phyloP scores from a whole-genome alignment of 2,329 filamentous ascomycete species.

The Aspergillus tamarii region DNA sequence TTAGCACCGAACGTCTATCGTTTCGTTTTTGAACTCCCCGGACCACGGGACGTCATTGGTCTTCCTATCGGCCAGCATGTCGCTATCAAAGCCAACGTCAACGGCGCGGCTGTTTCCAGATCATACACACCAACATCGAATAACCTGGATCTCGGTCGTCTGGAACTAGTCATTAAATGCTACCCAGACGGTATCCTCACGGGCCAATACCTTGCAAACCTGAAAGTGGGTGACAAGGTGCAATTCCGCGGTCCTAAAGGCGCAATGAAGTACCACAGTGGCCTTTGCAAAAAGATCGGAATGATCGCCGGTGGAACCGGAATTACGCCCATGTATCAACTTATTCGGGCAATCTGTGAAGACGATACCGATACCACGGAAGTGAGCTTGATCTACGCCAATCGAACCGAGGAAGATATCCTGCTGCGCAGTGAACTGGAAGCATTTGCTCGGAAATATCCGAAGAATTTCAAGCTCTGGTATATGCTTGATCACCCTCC shows the following conservation, averaged over 20 bases:
- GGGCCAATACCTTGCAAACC: slow-evolving; percentile 31
- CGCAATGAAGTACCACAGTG: slow-evolving; percentile 33
- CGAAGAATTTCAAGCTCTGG: slow-evolving; percentile 58
- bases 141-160: slow-evolving; percentile 33
- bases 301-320: slow-evolving; percentile 46
- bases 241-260: slow-evolving; percentile 42
- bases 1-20: slow-evolving; percentile 41
- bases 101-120: slow-evolving; percentile 51
- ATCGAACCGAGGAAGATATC: slow-evolving; percentile 62
- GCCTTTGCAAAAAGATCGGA: slow-evolving; percentile 35
- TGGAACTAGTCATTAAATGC: slow-evolving; percentile 41
- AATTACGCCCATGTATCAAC: slow-evolving; percentile 60
- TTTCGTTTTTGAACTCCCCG: slow-evolving; percentile 55
- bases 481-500: slow-evolving; percentile 59
- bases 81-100: slow-evolving; percentile 53
- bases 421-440: slow-evolving; percentile 61
- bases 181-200: slow-evolving; percentile 39
- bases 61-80: slow-evolving; percentile 62
- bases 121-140: slow-evolving; percentile 57
- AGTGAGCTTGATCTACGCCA: slow-evolving; percentile 62
- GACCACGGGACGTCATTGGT: slow-evolving; percentile 49
- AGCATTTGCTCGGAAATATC: slow-evolving; percentile 53
- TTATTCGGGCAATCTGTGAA: slow-evolving; percentile 66
- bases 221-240: slow-evolving; percentile 36
- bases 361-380: slow-evolving; percentile 60